A percentile compares a stretch with the other conserved stretches of the same genome.
Conservation (phyloP, 2,329 filamentous ascomycete species). For the Ophiocordyceps camponoti-floridani region DNA sequence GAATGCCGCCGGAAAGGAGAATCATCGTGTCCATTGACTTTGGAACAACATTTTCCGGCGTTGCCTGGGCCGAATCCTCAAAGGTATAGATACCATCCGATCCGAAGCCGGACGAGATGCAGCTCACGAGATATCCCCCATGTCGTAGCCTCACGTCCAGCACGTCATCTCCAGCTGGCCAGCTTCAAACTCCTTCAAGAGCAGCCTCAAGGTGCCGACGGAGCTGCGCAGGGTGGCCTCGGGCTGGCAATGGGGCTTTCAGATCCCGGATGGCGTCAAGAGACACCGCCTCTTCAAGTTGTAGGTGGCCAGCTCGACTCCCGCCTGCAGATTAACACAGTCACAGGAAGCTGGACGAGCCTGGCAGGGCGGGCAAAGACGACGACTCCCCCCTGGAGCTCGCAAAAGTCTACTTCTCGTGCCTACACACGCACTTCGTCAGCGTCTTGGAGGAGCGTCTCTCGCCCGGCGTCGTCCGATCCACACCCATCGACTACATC, state of each 20-base stretch:
- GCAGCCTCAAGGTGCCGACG: constrained; percentile 28
- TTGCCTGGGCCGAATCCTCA: constrained; percentile 30
- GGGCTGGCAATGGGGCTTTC: constrained; percentile 30
- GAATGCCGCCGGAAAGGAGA: constrained; percentile 17
- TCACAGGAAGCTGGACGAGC: constrained; percentile 17
- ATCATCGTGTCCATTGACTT: constrained; percentile 37
- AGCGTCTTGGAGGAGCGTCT: constrained; percentile 23
- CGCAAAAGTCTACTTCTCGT: constrained; percentile 24
- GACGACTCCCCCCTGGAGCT: constrained; percentile 17
- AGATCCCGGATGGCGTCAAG: constrained; percentile 22
- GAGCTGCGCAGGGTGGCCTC: constrained; percentile 23
- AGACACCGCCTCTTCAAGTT: constrained; percentile 29
- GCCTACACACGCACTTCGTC: constrained; percentile 28
- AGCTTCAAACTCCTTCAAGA: constrained; percentile 12
- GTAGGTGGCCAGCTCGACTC: no score
- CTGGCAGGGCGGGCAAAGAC: constrained; percentile 10
- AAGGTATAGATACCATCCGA: constrained; percentile 11
- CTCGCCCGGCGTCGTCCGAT: constrained; percentile 20
- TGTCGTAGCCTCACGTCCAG: constrained; percentile 19
- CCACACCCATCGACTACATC: constrained; percentile 31
- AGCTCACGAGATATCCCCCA: no score
- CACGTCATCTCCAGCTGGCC: constrained; percentile 27
- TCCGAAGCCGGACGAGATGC: not conserved
- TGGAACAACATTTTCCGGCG: constrained; percentile 36
- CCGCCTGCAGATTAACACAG: no score